Evolutionary conservation across 768 basidiomycete genomes (phyloP), one percentile per base, ranked within the genome.

Genomic region (Gautieria morchelliformis): DNA sequence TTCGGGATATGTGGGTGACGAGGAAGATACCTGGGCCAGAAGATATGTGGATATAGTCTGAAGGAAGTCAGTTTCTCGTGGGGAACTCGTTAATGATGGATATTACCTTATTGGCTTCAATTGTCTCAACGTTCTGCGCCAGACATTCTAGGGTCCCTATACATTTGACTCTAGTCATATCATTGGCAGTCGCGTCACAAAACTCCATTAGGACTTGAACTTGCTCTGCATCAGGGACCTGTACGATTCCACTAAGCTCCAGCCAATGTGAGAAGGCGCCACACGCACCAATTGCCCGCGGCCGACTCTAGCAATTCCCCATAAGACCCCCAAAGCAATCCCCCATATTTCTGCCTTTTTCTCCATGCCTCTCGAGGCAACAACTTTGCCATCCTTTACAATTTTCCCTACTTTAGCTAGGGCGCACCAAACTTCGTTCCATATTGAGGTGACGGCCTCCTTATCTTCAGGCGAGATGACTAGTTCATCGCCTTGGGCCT

Each of bases 91-190:
- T 5, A 32, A 17, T 45, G 11, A 58, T 22, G 40, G 54, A 68
- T 57, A 63, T 50, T 63, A 83, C 84, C 67, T 75, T 72, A 68
- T 91, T 95, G 49, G 78, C 79, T 11, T 84, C 81, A 32, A 88
- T 70, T 3, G 83, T 78, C 40, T 74, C 68, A 0, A 80, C 78
- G 60, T 82, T 71, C 65, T 88, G 85, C 8, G 92, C 93, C 24
- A 97, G 78, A 57, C 83, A 85, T 61, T 91, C 87, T 17, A 97
- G 73, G n/a, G 89, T 79, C 33, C 92, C 92, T 60, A 95, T 84
- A 60, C 87, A 87, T 67, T 87, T 84, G 5, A 89, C 87, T 63
- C 78, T 80, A 41, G 85, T 72, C 20, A 68, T 68, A 12, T 77
- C 73, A 59, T 88, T 81, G 17, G 72, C 63, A 2, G 80, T 75